Percentiles rank a stretch among this genome's conserved stretches.
These are phyloP conservation scores for Tremellales sp. DNA, from an alignment of 1,284 basidiomycete genomes.

Conservation along the genomic window DNA sequence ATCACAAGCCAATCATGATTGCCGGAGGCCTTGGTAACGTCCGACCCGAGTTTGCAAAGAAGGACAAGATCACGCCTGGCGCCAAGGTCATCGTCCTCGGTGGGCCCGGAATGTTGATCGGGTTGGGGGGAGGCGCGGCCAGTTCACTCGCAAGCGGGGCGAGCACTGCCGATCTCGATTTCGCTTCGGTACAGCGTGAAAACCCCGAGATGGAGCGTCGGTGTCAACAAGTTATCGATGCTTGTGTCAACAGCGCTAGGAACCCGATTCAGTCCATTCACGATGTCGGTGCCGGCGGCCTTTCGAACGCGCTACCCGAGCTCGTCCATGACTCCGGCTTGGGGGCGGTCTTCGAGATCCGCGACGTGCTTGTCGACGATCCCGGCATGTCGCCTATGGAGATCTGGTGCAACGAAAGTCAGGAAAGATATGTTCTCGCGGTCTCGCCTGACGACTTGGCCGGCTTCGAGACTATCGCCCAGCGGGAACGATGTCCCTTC, in stretches of 20 bases:
- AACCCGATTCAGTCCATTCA: conserved; percentile 96
- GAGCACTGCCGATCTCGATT: conserved; percentile 87
- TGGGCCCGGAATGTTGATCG: conserved; percentile 94
- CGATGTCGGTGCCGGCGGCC: conserved; percentile 94
- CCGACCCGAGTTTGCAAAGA: conserved; percentile 71
- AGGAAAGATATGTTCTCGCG: conserved; percentile 96
- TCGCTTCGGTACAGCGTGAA: conserved; percentile 94
- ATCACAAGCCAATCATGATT: conserved; percentile 99
- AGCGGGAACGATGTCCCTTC: conserved; percentile 82
- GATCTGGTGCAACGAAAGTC: conserved; percentile 99
- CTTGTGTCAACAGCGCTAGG: conserved; percentile 60
- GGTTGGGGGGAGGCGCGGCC: conserved; percentile 92
- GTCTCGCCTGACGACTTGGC: conserved; percentile 58
- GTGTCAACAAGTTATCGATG: conserved; percentile 96
- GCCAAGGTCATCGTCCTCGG: conserved; percentile 92
- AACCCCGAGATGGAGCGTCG: conserved; percentile 98
- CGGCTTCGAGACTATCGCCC: conserved; percentile 71
- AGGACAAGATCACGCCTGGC: conserved; percentile 67
- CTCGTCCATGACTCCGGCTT: conserved; percentile 90
- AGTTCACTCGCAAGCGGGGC: conserved; percentile 86
- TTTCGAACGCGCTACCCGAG: conserved; percentile 95
- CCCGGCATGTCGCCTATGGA: conserved; percentile 97
- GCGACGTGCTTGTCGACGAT: conserved; percentile 89
- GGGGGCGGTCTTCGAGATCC: conserved; percentile 90
- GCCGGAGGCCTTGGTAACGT: conserved; percentile 96